A percentile compares a stretch with the other conserved stretches of the same genome.
Evolutionary conservation across 345 rosid species (phyloP).

Genomic region (Psidium guajava): DNA sequence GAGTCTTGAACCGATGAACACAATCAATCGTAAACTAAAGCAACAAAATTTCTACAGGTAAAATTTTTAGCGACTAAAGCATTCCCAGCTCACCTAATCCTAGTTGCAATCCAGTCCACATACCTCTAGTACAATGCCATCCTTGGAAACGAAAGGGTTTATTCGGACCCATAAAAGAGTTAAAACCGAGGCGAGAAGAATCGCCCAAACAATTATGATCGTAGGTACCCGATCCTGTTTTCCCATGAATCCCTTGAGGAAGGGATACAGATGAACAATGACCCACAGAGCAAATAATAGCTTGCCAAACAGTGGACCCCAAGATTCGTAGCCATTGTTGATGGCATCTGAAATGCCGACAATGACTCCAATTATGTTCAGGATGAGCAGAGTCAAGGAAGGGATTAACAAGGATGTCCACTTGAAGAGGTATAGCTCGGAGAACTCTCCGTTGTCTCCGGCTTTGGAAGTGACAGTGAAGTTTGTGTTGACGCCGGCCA

Average conservation of each 20-base stretch:
- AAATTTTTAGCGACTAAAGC: not conserved
- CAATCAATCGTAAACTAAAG: not conserved
- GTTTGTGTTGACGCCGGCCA: constrained; percentile 54
- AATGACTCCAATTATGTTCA: constrained; percentile 46
- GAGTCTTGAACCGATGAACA: not conserved
- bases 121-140: constrained; percentile 34
- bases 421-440: constrained; percentile 54
- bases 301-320: constrained; percentile 62
- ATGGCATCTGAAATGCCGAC: constrained; percentile 56
- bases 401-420: constrained; percentile 59
- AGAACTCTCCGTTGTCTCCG: constrained; percentile 52
- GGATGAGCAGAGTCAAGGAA: constrained; percentile 40
- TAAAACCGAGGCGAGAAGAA: constrained; percentile 48
- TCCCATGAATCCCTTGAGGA: constrained; percentile 53
- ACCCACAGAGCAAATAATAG: constrained; percentile 58
- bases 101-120: constrained; percentile 45
- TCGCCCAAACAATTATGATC: constrained; percentile 53
- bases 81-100: not conserved
- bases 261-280: constrained; percentile 51
- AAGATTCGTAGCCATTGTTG: constrained; percentile 52
- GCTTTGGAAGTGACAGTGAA: constrained; percentile 60
- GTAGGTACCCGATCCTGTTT: constrained; percentile 54
- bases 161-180: constrained; percentile 58
- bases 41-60: not conserved
- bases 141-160: constrained; percentile 38